phyloP scores from a whole-genome alignment of 192 early-diverging fungal species.

The Entomortierella chlamydospora region DNA sequence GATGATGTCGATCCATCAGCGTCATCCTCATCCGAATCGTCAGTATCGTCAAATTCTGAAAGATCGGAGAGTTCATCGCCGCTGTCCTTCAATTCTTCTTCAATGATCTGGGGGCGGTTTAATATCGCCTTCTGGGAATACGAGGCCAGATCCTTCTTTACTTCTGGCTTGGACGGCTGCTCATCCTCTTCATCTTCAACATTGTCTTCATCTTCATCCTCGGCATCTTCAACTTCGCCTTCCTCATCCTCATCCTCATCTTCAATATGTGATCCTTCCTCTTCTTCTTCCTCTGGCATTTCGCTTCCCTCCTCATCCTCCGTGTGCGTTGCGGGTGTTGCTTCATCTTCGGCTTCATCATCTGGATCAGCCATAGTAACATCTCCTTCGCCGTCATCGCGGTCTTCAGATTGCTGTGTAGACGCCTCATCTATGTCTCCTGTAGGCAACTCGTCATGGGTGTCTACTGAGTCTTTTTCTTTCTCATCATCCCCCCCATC shows the following conservation, averaged over 20 bases:
- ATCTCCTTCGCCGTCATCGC: constrained; percentile 17
- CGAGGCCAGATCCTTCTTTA: constrained; percentile 7
- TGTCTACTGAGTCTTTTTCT: constrained; percentile 3
- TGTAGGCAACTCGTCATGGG: background rate
- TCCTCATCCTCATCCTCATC: constrained; percentile 27
- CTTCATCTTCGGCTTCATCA: constrained; percentile 14
- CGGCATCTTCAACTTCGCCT: constrained; percentile 9
- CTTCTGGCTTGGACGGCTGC: background rate
- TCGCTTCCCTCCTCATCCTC: constrained; percentile 28
- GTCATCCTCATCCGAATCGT: constrained; percentile 50
- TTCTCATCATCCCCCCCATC: constrained; percentile 20
- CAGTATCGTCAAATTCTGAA: constrained; percentile 48
- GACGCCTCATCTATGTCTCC: constrained; percentile 8
- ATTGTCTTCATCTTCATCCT: constrained; percentile 8
- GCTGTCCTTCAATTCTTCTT: constrained; percentile 49
- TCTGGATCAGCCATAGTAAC: constrained; percentile 24
- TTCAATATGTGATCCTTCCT: constrained; percentile 15
- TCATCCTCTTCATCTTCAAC: constrained; percentile 24
- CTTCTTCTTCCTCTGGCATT: constrained; percentile 14
- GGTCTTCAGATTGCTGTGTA: constrained; percentile 10
- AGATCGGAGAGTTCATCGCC: constrained; percentile 50
- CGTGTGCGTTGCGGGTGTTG: constrained; percentile 5
- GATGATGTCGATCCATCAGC: background rate
- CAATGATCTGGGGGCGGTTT: constrained; percentile 40
- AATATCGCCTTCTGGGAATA: constrained; percentile 30